Conservation (phyloP, 148 eudicot species). For the Rhododendron mucronatum region DNA sequence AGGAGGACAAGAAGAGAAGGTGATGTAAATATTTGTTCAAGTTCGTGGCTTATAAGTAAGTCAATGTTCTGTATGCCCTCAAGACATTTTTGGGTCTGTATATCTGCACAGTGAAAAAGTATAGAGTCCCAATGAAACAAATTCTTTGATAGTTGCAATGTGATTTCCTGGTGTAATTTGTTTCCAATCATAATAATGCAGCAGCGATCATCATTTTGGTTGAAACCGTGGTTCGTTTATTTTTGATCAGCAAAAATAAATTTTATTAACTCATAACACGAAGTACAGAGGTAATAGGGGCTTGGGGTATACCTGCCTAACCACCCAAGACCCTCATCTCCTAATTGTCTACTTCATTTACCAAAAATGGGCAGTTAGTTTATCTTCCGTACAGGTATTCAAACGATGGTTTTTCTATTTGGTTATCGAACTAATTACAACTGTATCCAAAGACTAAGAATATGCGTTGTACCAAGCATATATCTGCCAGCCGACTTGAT, state of each 20-base stretch:
- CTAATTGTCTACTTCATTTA: not conserved
- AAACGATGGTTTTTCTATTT: not conserved
- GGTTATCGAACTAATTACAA: no score
- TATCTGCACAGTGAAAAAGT: not conserved
- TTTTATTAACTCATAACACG: no score
- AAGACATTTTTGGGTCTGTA: not conserved
- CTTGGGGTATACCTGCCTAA: no score
- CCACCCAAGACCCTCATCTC: no score
- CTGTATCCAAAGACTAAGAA: no score
- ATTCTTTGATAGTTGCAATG: not conserved
- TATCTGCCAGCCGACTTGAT: no score
- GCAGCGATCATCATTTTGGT: not conserved
- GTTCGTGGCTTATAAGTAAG: not conserved
- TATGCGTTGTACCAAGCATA: no score
- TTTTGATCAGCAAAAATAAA: no score
- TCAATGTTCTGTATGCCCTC: not conserved
- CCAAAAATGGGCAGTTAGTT: not conserved
- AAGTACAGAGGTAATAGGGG: no score
- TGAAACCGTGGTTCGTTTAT: not conserved
- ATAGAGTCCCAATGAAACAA: not conserved
- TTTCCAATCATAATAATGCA: not conserved
- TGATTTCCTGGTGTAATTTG: not conserved
- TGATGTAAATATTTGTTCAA: conserved; percentile 12
- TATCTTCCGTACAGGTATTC: not conserved
- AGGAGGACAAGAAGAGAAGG: conserved; percentile 70